Evolutionary conservation across 805 yeast genomes (phyloP), one percentile per base, ranked within the genome.

Genomic region (Candida ovalis): DNA sequence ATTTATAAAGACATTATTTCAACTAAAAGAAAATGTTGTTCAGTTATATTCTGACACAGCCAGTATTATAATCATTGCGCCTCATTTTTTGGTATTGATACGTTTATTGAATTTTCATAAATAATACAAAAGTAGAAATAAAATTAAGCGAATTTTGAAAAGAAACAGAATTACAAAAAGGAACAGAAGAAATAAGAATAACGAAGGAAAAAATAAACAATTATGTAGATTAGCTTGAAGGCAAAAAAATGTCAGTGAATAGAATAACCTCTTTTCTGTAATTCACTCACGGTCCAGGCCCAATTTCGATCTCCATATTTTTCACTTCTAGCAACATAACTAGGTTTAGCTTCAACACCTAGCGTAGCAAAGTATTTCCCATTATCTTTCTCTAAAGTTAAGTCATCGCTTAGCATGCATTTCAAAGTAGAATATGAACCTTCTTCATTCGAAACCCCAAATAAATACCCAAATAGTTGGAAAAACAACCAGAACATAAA

Each of bases 231-330:
- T 8, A 25, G 18, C 28, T 25, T 15, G 10, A 10, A 25, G 28
- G 10, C 28, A 25, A 25, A 25, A 7, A 25, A 25, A 30, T 30
- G 17, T 35, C 33, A 25, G 7, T 56, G 52, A 13, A 64, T 52
- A 15, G 44, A 33, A 44, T 54, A 72, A 0, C 84, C 84, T 37
- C 87, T 71, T 50, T 78, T 75, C 40, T 76, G 69, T 44, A 87
- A 62, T 60, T 84, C 77, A 40, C 73, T 76, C 1, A 80, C 76
- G 0, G 92, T 84, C 95, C 95, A 87, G 13, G 82, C 80, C 91
- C 95, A 88, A 32, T 85, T 81, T 40, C 80, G 70, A 4, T 83
- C 82, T 0, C 87, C 86, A 55, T 77, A 79, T 47, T 80, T 80
- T 63, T 76, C 64, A 59, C 74, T 80, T 58, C 62, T 55, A 0